These are phyloP conservation scores for Silybum marianum DNA, from an alignment of 129 eudicot genomes.

Conservation along the genomic window DNA sequence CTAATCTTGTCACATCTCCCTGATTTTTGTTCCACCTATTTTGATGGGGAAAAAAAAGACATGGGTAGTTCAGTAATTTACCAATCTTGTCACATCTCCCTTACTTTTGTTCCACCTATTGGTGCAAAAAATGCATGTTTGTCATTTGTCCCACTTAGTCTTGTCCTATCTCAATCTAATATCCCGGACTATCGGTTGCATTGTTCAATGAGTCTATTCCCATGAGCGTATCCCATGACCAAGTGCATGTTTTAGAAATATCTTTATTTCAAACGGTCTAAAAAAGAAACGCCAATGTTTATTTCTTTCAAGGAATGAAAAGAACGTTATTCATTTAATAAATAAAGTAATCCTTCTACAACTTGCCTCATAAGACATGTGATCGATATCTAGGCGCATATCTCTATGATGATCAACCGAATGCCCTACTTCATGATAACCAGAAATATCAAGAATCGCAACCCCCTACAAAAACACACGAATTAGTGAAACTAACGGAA, in stretches of 20 bases:
- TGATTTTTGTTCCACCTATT: neutral
- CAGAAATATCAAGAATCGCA: constrained; percentile 72
- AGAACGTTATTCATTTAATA: neutral
- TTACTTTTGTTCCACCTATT: neutral
- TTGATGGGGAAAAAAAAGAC: neutral
- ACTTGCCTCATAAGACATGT: constrained; percentile 98
- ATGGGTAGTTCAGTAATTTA: neutral
- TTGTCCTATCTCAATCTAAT: neutral
- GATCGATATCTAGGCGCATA: constrained; percentile 94
- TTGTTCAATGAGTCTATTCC: neutral
- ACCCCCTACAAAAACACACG: constrained; percentile 48
- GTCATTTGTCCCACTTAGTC: neutral
- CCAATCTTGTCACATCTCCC: neutral
- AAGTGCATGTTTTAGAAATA: neutral
- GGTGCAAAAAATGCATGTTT: neutral
- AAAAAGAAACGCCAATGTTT: neutral
- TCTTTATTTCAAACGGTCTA: neutral
- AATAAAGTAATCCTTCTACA: neutral
- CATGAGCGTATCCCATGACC: neutral
- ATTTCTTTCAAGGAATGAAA: constrained; percentile 1
- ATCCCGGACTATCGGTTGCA: neutral
- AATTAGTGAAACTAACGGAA: neutral
- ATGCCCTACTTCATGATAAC: constrained; percentile 66
- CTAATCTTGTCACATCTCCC: neutral
- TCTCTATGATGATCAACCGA: constrained; percentile 82